These are phyloP conservation scores for Neurospora sp. DNA, from an alignment of 495 filamentous ascomycete genomes.

Conservation along the genomic window DNA sequence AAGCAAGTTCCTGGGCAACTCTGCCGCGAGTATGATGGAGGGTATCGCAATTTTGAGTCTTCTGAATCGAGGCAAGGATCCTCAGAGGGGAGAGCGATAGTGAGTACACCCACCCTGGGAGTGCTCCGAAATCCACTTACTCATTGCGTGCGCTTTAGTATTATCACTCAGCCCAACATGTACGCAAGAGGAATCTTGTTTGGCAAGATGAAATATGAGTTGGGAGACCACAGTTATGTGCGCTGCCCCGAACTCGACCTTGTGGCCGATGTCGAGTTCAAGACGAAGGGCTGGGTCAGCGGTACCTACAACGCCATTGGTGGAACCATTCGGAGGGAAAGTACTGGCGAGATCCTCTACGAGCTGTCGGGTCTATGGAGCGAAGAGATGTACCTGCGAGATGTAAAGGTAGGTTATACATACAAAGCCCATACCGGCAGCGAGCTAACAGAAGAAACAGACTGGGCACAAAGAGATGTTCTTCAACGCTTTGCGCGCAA, in stretches of 20 bases:
- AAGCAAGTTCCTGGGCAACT: slow-evolving; percentile 94
- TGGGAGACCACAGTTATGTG: slow-evolving; percentile 94
- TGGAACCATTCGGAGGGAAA: slow-evolving; percentile 81
- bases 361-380: slow-evolving; percentile 92
- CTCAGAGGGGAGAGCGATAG: slow-evolving; percentile 74
- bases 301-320: slow-evolving; percentile 95
- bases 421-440: slow-evolving; percentile 1
- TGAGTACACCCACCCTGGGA: slow-evolving; percentile 35
- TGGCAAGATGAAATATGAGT: slow-evolving; percentile 99
- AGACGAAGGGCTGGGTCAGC: slow-evolving; percentile 94
- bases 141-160: slow-evolving; percentile 34
- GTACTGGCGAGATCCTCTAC: slow-evolving; percentile 74
- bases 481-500: slow-evolving; percentile 74
- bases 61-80: slow-evolving; percentile 60
- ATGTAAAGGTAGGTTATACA: slow-evolving; percentile 54
- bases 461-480: slow-evolving; percentile 80
- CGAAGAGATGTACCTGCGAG: slow-evolving; percentile 83
- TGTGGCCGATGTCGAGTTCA: slow-evolving; percentile 94
- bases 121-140: background rate
- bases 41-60: slow-evolving; percentile 81
- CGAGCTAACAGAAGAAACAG: slow-evolving; percentile 31
- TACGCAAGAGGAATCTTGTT: slow-evolving; percentile 96
- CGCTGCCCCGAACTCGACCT: slow-evolving; percentile 79
- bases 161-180: slow-evolving; percentile 97
- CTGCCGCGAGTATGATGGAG: slow-evolving; percentile 97